Percentiles rank a stretch among this genome's conserved stretches.
Conservation (phyloP, 371 early-diverging fungal genomes). For the Cokeromyces recurvatus region DNA sequence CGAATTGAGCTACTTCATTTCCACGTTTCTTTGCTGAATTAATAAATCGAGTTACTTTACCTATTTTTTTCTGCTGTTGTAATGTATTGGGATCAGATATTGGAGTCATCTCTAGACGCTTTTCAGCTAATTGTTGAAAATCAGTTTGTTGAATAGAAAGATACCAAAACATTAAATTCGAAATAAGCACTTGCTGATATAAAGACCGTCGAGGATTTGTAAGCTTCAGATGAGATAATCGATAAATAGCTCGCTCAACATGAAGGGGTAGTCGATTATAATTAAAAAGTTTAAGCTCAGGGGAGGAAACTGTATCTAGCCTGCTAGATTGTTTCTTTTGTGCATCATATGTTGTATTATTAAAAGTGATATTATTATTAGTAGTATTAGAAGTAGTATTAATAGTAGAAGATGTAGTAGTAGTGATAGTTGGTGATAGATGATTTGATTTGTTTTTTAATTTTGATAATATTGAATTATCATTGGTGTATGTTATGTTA, state of each 20-base stretch:
- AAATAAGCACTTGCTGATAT: slow-evolving; percentile 79
- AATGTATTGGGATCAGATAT: neutral
- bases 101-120: neutral
- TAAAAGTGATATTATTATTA: neutral
- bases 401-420: neutral
- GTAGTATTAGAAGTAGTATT: no score
- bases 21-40: slow-evolving; percentile 16
- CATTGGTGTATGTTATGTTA: neutral
- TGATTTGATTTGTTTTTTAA: neutral
- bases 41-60: slow-evolving; percentile 17
- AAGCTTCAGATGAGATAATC: slow-evolving; percentile 81
- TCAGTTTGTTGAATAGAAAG: slow-evolving; percentile 45
- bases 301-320: slow-evolving; percentile 9
- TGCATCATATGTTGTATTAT: no score
- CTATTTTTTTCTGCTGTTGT: slow-evolving; percentile 7
- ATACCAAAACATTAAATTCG: slow-evolving; percentile 90
- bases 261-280: slow-evolving; percentile 61
- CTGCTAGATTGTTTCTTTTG: slow-evolving; percentile 18
- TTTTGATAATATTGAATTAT: no score
- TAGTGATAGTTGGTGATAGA: neutral
- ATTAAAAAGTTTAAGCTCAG: slow-evolving; percentile 16
- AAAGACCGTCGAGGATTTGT: slow-evolving; percentile 79
- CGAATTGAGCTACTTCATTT: slow-evolving; percentile 9
- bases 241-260: slow-evolving; percentile 81
- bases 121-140: slow-evolving; percentile 1